Percentiles rank a stretch among this genome's conserved stretches.
phyloP scores from a whole-genome alignment of 2,329 filamentous ascomycete species.

The Fusarium cicatricum region DNA sequence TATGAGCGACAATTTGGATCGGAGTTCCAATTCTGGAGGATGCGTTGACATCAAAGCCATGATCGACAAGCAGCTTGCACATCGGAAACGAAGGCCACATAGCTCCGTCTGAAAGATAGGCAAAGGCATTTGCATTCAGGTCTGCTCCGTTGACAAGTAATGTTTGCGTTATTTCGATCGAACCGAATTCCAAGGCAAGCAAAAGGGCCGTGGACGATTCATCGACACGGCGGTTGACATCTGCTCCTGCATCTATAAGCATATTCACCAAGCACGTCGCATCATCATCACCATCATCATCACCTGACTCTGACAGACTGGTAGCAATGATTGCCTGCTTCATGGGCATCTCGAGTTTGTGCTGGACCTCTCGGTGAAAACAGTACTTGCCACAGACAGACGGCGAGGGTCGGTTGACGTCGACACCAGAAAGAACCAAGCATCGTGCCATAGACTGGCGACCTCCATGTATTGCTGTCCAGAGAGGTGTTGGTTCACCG shows the following conservation, averaged over 20 bases:
- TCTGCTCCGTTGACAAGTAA: conserved; percentile 13
- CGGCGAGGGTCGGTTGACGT: not conserved
- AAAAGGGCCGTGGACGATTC: accelerated
- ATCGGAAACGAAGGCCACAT: accelerated
- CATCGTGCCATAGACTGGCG: accelerated
- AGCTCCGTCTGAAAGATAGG: accelerated
- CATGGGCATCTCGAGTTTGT: no score
- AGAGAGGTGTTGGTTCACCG: not conserved
- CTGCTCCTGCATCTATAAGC: not conserved
- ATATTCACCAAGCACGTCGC: not conserved
- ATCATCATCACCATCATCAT: not conserved
- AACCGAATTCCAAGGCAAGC: accelerated
- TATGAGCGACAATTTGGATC: conserved; percentile 13
- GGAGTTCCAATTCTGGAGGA: accelerated
- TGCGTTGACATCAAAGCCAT: accelerated
- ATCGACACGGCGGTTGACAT: not conserved
- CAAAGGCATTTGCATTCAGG: conserved; percentile 19
- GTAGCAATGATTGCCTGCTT: no score
- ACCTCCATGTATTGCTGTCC: accelerated
- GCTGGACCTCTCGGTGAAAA: no score
- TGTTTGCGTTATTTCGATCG: not conserved
- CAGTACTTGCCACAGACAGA: not conserved
- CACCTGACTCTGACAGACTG: not conserved
- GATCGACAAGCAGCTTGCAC: accelerated
- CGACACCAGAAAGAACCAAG: not conserved